Evolutionary conservation across 148 eudicot species (phyloP), one percentile per base, ranked within the genome.

Genomic region (Rhododendron griersonianum): DNA sequence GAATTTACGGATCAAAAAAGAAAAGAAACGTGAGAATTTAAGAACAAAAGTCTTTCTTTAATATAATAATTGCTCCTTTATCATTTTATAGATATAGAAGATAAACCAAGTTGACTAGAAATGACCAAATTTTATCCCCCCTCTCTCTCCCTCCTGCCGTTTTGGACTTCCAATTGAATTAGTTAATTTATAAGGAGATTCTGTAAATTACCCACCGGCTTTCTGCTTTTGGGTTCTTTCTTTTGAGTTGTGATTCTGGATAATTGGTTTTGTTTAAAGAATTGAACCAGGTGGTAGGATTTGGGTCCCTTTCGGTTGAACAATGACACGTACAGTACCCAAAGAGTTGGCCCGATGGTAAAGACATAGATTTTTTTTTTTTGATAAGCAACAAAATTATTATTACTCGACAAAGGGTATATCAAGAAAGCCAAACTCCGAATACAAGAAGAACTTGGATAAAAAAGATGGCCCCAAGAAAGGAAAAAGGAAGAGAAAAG

Each of bases 201-300:
- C 47, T 15, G 44, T 74, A 6, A 51, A 35, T 2, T 16, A 35
- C 3, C 23, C 47, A 15, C 80, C 11, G n/a, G n/a, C 80, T 69
- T 76, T 39, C 78, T 74, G 78, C 78, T 37, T 76, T 4, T 16
- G 80, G 25, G 80, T 76, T 69, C 75, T 76, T 76, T 39, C n/a
- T 35, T 39, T 18, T 76, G 11, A 41, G 80, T 14, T 41, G 3
- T 39, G 80, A 76, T 76, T 37, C 2, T 35, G 47, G 80, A 30
- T 15, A 39, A 76, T 16, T 30, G 16, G 23, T 2, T 6, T 39
- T 41, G 10, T 18, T 37, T 16, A 18, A 15, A 75, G 41, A 76
- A 41, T 16, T 19, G 47, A 14, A 16, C 21, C 80, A 73, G n/a
- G 48, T 35, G 45, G 47, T 39, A 16, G 23, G 45, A 69, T 33